Evolutionary conservation across 495 filamentous ascomycete genomes (phyloP).

Genomic region (Talaromyces thailandensis): DNA sequence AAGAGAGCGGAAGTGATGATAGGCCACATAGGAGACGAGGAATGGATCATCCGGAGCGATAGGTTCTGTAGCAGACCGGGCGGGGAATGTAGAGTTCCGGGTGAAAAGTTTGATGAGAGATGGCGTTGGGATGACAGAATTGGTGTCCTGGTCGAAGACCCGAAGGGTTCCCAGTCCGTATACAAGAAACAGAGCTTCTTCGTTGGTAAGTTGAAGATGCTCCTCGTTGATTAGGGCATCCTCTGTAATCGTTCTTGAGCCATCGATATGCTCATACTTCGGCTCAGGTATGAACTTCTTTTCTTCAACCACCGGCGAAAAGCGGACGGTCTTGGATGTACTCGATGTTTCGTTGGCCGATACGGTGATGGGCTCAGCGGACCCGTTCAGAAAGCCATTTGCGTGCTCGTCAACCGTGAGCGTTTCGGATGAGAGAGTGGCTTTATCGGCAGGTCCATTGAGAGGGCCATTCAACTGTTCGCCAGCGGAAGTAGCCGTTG

Average conservation of each 20-base stretch:
- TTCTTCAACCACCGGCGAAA: conserved; percentile 52
- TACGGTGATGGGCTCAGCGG: neutral
- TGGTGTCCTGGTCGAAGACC: conserved; percentile 48
- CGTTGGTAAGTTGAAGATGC: conserved; percentile 79
- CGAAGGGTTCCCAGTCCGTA: conserved; percentile 74
- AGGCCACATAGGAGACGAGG: conserved; percentile 75
- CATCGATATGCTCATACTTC: neutral
- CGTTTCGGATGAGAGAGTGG: neutral
- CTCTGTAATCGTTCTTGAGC: conserved; percentile 11
- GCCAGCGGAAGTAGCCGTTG: neutral
- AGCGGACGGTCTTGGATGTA: conserved; percentile 44
- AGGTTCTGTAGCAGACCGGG: conserved; percentile 21
- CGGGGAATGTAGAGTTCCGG: conserved; percentile 60
- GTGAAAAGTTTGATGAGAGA: conserved; percentile 57
- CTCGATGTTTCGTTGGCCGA: neutral
- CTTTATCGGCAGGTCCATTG: neutral
- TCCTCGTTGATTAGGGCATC: conserved; percentile 56
- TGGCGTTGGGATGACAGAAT: conserved; percentile 24
- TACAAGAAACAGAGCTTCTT: conserved; percentile 86
- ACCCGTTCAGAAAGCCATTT: neutral
- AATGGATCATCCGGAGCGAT: conserved; percentile 71
- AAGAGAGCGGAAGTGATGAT: conserved; percentile 93
- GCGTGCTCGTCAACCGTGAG: neutral
- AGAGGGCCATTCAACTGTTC: neutral
- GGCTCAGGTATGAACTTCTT: conserved; percentile 11